Evolutionary conservation across 495 filamentous ascomycete species (phyloP).

Genomic region (Penicillium waksmanii): DNA sequence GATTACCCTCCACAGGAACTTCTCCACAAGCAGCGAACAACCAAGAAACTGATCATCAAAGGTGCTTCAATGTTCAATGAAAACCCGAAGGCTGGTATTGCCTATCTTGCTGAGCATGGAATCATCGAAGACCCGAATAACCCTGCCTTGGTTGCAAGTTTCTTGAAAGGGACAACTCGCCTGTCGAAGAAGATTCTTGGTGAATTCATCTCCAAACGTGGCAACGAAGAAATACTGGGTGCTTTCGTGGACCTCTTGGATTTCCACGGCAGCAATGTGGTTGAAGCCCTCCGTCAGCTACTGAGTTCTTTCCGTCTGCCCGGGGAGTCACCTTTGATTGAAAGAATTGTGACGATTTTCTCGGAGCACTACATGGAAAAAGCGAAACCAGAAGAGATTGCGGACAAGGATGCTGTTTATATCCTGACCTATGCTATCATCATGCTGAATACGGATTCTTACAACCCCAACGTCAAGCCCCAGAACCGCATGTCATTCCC

Average conservation of each 20-base stretch:
- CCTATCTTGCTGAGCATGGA: constrained; percentile 79
- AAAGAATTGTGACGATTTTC: constrained; percentile 87
- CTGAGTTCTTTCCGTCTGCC: constrained; percentile 93
- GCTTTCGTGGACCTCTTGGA: constrained; percentile 86
- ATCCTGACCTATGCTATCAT: constrained; percentile 95
- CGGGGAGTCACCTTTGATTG: constrained; percentile 90
- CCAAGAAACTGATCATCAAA: constrained; percentile 85
- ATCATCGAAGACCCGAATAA: constrained; percentile 78
- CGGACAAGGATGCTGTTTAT: constrained; percentile 86
- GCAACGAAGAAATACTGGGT: constrained; percentile 77
- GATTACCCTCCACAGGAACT: constrained; percentile 66
- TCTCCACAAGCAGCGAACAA: constrained; percentile 70
- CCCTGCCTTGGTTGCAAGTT: constrained; percentile 72
- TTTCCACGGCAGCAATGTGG: constrained; percentile 82
- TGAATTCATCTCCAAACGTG: constrained; percentile 88
- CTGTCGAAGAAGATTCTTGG: constrained; percentile 90
- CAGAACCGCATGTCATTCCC: constrained; percentile 77
- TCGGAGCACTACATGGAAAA: constrained; percentile 82
- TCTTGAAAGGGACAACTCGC: constrained; percentile 82
- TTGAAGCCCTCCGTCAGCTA: constrained; percentile 86
- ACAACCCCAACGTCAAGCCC: constrained; percentile 87
- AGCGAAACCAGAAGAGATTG: constrained; percentile 72
- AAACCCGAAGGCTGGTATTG: constrained; percentile 86
- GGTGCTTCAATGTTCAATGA: constrained; percentile 95
- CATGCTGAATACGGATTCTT: constrained; percentile 91